A percentile compares a stretch with the other conserved stretches of the same genome.
phyloP scores from a whole-genome alignment of 176 grass and related monocot genomes.

The Aechmea fasciata region DNA sequence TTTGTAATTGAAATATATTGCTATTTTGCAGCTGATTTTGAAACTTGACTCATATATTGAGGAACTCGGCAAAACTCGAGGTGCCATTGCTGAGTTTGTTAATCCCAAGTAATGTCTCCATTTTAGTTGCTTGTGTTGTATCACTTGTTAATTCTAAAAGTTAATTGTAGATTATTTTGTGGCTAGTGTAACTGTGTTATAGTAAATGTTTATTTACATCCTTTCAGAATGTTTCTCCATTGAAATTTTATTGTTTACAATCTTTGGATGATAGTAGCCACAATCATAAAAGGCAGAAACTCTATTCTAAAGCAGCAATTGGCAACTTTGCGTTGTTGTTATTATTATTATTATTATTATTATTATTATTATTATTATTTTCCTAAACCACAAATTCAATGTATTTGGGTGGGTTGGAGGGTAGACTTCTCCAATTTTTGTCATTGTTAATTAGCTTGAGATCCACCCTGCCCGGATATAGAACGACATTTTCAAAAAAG shows the following conservation, averaged over 20 bases:
- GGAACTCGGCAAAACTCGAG: slow-evolving; percentile 85
- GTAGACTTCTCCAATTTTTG: too few species aligned
- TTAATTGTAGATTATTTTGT: background rate
- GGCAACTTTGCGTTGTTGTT: too few species aligned
- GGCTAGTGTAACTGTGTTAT: background rate
- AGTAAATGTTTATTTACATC: background rate
- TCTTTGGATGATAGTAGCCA: too few species aligned
- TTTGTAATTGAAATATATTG: slow-evolving; percentile 7
- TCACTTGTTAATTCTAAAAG: background rate
- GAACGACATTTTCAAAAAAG: too few species aligned
- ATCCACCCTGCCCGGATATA: too few species aligned
- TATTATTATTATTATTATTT: too few species aligned
- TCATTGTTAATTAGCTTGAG: too few species aligned
- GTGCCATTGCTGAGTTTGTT: slow-evolving; percentile 90
- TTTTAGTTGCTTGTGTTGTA: background rate
- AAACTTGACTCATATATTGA: slow-evolving; percentile 78
- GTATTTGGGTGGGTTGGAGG: too few species aligned
- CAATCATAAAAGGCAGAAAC: too few species aligned
- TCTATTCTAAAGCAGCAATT: too few species aligned
- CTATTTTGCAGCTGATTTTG: slow-evolving; percentile 74
- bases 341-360: too few species aligned
- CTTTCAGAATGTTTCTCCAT: background rate
- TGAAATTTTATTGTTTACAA: background rate
- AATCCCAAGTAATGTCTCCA: slow-evolving; percentile 80
- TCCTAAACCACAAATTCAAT: too few species aligned